Evolutionary conservation across 495 filamentous ascomycete genomes (phyloP), one percentile per base, ranked within the genome.

Genomic region (Penicillium arizonense): DNA sequence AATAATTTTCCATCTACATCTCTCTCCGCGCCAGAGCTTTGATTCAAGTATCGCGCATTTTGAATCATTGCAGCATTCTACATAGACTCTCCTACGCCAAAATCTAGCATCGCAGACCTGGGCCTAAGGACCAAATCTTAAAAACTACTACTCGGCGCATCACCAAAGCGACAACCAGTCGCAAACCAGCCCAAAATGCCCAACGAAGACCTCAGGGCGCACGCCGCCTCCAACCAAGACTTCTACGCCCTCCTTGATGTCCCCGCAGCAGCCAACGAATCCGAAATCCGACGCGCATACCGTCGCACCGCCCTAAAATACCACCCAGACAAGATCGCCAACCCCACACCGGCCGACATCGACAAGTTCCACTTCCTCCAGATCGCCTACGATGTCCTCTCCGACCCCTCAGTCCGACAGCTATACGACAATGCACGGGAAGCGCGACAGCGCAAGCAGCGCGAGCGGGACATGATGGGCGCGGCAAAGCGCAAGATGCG

Each of bases 251-350:
- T 96, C 48, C 86, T 97, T 16, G 80, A 77, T 20, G 64, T 97
- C 41, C 75, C 81, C 13, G 77, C 79, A 35, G 78, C 81, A 14
- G 83, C 87, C 23, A 79, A 79, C 10, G 79, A 86, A 28, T 68
- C 83, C 26, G 87, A 96, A 54, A 83, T 98, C 61, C 88, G 91
- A 50, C 83, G 85, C 47, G 90, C 90, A 41, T 98, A 96, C 75
- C 85, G 91, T 33, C 90, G 88, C 64, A 87, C 90, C 4, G 89
- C 95, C 0, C 77, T 97, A 9, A 90, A 88, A 67, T 89, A 90
- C 66, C 94, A 98, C 68, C 94, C 94, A 9, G 93, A 96, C 77
- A 88, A 87, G 71, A 80, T 87, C 62, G 68, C 78, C 35, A 80
- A 80, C 61, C 76, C 83, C 20, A 75, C 74, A 30, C 62, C 72